Percentiles rank a stretch among this genome's conserved stretches.
Evolutionary conservation across 768 basidiomycete species (phyloP).

Genomic region (Tricholoma flavovirens): DNA sequence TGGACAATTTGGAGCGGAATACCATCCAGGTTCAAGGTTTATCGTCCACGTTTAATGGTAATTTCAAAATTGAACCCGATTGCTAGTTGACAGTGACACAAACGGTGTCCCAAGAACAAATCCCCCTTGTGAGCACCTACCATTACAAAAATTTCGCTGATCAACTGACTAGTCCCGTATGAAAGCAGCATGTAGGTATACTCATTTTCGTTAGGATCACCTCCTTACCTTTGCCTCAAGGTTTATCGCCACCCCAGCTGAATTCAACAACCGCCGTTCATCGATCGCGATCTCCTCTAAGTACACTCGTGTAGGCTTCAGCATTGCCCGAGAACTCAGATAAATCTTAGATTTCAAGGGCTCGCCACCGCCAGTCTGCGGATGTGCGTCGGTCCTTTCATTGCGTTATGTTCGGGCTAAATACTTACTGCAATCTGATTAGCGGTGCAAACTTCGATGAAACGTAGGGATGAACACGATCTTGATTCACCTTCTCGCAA

Average conservation of each 20-base stretch:
- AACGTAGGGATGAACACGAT: background rate
- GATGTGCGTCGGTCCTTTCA: background rate
- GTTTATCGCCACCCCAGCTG: background rate
- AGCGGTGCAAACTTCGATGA: background rate
- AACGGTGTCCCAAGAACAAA: background rate
- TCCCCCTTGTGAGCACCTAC: constrained; percentile 3
- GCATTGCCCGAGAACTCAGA: background rate
- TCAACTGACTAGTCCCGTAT: background rate
- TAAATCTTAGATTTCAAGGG: constrained; percentile 5
- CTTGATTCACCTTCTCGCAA: constrained; percentile 5
- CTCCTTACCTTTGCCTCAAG: constrained; percentile 13
- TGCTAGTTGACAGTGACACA: background rate
- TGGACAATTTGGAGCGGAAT: constrained; percentile 43
- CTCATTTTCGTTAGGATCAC: background rate
- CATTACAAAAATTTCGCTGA: background rate
- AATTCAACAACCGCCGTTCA: background rate
- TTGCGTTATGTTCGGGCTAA: background rate
- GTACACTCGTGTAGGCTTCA: constrained; percentile 4
- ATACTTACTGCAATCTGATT: background rate
- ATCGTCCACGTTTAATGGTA: constrained; percentile 4
- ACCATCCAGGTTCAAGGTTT: constrained; percentile 9
- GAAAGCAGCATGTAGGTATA: constrained; percentile 2
- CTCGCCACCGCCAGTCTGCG: background rate
- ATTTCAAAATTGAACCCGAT: background rate
- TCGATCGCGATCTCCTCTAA: background rate